Percentiles rank a stretch among this genome's conserved stretches.
These are phyloP conservation scores for Arthromyces matolae DNA, from an alignment of 768 basidiomycete genomes.

Conservation along the genomic window DNA sequence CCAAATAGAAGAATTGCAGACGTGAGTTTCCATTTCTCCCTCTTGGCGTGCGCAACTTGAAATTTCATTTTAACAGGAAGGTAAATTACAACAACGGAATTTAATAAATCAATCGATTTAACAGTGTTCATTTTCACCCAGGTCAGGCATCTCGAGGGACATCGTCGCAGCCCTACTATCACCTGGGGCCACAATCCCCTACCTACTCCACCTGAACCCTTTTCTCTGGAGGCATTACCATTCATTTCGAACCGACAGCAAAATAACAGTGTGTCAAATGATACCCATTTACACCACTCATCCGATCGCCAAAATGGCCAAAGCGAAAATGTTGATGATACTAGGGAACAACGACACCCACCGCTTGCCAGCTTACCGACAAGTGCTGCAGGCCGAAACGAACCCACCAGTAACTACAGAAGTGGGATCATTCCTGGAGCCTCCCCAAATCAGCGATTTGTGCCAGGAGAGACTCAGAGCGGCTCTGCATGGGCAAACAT, in stretches of 20 bases:
- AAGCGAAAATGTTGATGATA: too few relatives aligned
- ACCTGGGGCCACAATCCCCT: conserved; percentile 44
- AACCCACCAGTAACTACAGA: conserved; percentile 14
- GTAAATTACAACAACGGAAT: too few relatives aligned
- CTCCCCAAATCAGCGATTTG: conserved; percentile 26
- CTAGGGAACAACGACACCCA: too few relatives aligned
- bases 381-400: conserved; percentile 4
- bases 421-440: conserved; percentile 31
- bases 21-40: conserved; percentile 16
- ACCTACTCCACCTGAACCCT: conserved; percentile 52
- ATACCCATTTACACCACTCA: background rate
- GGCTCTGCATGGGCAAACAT: background rate
- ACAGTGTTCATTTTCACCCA: too few relatives aligned
- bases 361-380: too few relatives aligned
- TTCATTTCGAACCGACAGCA: conserved; percentile 29
- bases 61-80: conserved; percentile 14
- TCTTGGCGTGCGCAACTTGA: background rate
- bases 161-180: conserved; percentile 27
- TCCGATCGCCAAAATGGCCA: conserved; percentile 1
- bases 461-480: conserved; percentile 15
- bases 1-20: conserved; percentile 30
- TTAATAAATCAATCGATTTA: too few relatives aligned
- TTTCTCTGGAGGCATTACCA: conserved; percentile 43
- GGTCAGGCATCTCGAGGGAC: conserved; percentile 32
- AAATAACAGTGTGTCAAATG: background rate